Percentiles rank a stretch among this genome's conserved stretches.
These are phyloP conservation scores for Tetrapisispora pingtungensis DNA, from an alignment of 805 yeast genomes.

Conservation along the genomic window DNA sequence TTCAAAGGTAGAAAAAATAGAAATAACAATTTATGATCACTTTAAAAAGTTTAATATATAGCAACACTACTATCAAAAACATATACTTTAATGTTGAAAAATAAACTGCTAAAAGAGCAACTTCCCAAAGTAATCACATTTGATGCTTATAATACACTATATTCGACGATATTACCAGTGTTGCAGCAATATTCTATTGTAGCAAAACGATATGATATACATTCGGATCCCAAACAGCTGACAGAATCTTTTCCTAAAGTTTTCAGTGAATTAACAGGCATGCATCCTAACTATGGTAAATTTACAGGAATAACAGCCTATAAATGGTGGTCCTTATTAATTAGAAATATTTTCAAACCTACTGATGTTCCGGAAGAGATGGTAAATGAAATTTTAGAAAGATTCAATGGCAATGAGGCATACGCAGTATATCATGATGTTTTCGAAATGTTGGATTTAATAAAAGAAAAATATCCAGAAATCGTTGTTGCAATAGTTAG, in stretches of 20 bases:
- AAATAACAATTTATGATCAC: too few species aligned
- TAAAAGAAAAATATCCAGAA: slow-evolving; percentile 26
- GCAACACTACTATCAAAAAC: too few species aligned
- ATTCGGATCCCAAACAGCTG: slow-evolving; percentile 19
- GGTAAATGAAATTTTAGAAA: slow-evolving; percentile 36
- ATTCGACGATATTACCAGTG: slow-evolving; percentile 46
- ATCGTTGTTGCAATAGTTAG: slow-evolving; percentile 39
- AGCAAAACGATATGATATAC: slow-evolving; percentile 37
- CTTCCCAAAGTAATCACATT: slow-evolving; percentile 39
- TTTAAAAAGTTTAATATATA: too few species aligned
- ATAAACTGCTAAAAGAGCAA: neutral
- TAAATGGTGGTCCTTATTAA: slow-evolving; percentile 52
- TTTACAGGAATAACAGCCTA: slow-evolving; percentile 23
- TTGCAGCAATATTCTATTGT: slow-evolving; percentile 43
- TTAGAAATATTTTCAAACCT: slow-evolving; percentile 36
- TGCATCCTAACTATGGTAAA: slow-evolving; percentile 60
- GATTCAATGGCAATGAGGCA: slow-evolving; percentile 43
- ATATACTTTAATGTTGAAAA: neutral
- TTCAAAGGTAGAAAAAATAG: too few species aligned
- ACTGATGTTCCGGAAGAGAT: slow-evolving; percentile 27
- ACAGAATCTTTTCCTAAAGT: slow-evolving; percentile 21
- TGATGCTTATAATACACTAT: slow-evolving; percentile 62
- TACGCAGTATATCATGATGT: slow-evolving; percentile 49
- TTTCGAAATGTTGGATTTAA: slow-evolving; percentile 32
- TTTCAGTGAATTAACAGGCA: slow-evolving; percentile 30